Conservation (phyloP, 371 early-diverging fungal genomes). For the Actinomortierella wolfii region DNA sequence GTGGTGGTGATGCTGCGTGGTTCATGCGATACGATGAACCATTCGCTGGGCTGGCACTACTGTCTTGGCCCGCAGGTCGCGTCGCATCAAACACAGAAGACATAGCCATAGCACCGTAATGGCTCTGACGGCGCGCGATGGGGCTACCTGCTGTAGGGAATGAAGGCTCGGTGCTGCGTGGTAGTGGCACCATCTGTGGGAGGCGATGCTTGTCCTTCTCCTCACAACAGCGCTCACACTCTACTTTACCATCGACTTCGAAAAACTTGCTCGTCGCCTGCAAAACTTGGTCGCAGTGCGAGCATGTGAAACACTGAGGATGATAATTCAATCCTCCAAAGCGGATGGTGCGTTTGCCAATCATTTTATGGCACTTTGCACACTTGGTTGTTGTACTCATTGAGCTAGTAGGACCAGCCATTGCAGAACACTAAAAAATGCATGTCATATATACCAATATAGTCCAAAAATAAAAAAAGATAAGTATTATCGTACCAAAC, state of each 20-base stretch:
- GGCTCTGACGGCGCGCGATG: too few species aligned
- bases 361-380: constrained; percentile 50
- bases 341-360: constrained; percentile 59
- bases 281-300: constrained; percentile 53
- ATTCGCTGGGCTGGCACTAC: too few species aligned
- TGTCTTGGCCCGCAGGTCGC: too few species aligned
- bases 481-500: not conserved
- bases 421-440: constrained; percentile 51
- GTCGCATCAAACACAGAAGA: too few species aligned
- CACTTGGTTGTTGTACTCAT: constrained; percentile 48
- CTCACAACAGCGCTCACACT: constrained; percentile 59
- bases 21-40: too few species aligned
- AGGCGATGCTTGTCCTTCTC: constrained; percentile 25
- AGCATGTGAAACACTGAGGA: constrained; percentile 62
- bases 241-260: constrained; percentile 55
- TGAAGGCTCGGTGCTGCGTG: constrained; percentile 15
- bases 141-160: too few species aligned
- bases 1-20: too few species aligned
- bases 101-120: too few species aligned
- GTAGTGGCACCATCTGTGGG: constrained; percentile 43
- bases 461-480: not conserved
- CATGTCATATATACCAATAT: not conserved
- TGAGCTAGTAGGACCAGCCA: constrained; percentile 49
- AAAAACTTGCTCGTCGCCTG: constrained; percentile 61
- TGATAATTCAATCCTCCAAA: constrained; percentile 57